Conservation (phyloP, 2,329 filamentous ascomycete species). For the Leptographium radiaticola region DNA sequence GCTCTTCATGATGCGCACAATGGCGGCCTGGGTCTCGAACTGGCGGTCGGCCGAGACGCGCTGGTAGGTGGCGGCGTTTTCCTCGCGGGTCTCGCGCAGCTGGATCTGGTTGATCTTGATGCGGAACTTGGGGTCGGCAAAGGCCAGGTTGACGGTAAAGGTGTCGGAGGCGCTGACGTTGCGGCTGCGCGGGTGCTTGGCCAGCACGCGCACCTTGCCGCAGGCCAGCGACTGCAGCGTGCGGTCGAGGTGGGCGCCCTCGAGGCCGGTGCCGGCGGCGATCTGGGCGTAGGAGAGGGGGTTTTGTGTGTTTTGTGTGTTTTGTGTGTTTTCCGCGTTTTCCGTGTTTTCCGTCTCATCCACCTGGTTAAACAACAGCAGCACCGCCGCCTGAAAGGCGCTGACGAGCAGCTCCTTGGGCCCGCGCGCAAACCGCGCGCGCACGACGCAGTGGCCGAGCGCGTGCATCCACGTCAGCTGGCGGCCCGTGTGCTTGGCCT, state of each 20-base stretch:
- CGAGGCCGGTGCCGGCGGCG: slow-evolving; percentile 57
- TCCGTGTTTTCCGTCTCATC: slow-evolving; percentile 4
- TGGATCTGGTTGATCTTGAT: slow-evolving; percentile 99
- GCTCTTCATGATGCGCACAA: slow-evolving; percentile 95
- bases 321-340: no score
- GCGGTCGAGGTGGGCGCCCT: slow-evolving; percentile 66
- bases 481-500: slow-evolving; percentile 76
- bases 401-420: slow-evolving; percentile 82
- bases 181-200: slow-evolving; percentile 71
- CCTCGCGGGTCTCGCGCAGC: slow-evolving; percentile 86
- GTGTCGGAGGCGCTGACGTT: slow-evolving; percentile 70
- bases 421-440: slow-evolving; percentile 66
- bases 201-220: slow-evolving; percentile 71
- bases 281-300: slow-evolving; percentile 67
- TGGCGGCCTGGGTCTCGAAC: slow-evolving; percentile 93
- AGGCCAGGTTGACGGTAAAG: slow-evolving; percentile 68
- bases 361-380: slow-evolving; percentile 77
- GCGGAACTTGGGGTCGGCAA: slow-evolving; percentile 69
- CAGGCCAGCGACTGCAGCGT: slow-evolving; percentile 93
- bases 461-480: slow-evolving; percentile 85
- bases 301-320: no score
- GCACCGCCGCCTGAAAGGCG: slow-evolving; percentile 81
- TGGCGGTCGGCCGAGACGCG: slow-evolving; percentile 79
- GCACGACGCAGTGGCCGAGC: slow-evolving; percentile 80
- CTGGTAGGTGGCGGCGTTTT: slow-evolving; percentile 90